Conservation (phyloP, 2,329 filamentous ascomycete species). For the Ascochyta lentis region DNA sequence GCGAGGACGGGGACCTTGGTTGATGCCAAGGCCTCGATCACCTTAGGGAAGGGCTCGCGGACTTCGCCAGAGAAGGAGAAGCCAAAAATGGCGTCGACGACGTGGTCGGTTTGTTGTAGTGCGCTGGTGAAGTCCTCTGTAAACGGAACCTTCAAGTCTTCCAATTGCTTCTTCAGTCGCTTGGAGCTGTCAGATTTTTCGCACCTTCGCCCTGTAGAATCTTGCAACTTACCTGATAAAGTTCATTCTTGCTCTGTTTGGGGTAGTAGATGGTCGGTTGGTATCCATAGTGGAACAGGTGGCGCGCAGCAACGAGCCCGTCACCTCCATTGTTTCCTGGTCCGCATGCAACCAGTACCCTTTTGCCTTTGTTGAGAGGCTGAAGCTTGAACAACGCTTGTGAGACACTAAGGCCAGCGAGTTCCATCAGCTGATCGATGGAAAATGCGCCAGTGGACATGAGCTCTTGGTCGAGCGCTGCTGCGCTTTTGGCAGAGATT, state of each 20-base stretch:
- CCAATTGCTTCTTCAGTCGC: constrained; percentile 84
- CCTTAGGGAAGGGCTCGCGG: constrained; percentile 85
- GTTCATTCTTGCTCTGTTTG: constrained; percentile 86
- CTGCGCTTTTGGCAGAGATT: constrained; percentile 84
- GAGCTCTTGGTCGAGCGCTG: constrained; percentile 88
- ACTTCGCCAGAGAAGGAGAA: constrained; percentile 94
- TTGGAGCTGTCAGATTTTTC: constrained; percentile 46
- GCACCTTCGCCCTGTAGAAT: neutral
- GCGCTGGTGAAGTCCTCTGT: constrained; percentile 77
- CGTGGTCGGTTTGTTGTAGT: constrained; percentile 73
- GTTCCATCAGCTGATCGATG: constrained; percentile 95
- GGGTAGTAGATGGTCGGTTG: constrained; percentile 89
- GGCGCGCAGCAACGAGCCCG: constrained; percentile 90
- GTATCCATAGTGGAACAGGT: constrained; percentile 92
- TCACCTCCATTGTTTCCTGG: constrained; percentile 84
- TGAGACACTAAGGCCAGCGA: constrained; percentile 90
- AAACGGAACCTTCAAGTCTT: constrained; percentile 83
- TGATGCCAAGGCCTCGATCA: constrained; percentile 78
- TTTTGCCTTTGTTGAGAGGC: constrained; percentile 72
- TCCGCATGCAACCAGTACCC: constrained; percentile 87
- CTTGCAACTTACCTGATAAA: constrained; percentile 72
- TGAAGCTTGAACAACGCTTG: constrained; percentile 91
- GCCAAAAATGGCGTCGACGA: constrained; percentile 93
- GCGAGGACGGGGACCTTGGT: constrained; percentile 80
- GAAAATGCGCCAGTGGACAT: constrained; percentile 91